Base-by-base conservation (phyloP, 163 green algal species). In the Scenedesmus sp. region DNA sequence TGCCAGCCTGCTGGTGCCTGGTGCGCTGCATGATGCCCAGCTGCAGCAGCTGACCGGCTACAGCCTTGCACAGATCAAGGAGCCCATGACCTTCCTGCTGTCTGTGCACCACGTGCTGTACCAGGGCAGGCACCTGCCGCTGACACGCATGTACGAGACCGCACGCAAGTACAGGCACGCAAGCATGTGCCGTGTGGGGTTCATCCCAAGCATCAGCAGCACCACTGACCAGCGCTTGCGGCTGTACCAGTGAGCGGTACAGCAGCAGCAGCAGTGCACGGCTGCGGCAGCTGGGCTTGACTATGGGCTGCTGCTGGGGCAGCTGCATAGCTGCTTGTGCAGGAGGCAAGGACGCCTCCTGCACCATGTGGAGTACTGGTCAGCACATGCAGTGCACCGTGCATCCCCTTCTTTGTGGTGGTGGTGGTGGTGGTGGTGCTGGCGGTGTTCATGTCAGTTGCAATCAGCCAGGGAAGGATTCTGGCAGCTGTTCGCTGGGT, bases 21-120 rank as follows among this genome's bases (percentile, higher is more conserved):
- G 70, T 12, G 40, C 70, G 40, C 86, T 90, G n/a, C n/a, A 30
- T 37, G 86, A 83, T 15, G 73, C 40, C 4, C 43, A 79, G 44
- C 86, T 90, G 72, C 43, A 44, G n/a, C 15, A 56, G 70, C 86
- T 90, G 43, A 85, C 70, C 2, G 86, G 86, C 72, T 90, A 85
- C 86, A 70, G 72, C 86, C 46, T 83, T 13, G n/a, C 30, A 33
- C 13, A 73, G 15, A 73, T 90, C 46, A 83, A 83, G 33, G 24
- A 40, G 49, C 68, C 86, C 9, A 76, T 90, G 86, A 59, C 44
- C 35, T 90, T 59, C 49, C 86, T 90, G 72, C 86, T 79, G 72
- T 43, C 46, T 53, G 86, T 90, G 86, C 86, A 90, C 46, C 83
- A 89, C 30, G 83, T 89, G 59, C 83, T 89, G 59, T 89, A 89